Conservation (phyloP, 2,329 filamentous ascomycete genomes). For the Fusarium sp. region DNA sequence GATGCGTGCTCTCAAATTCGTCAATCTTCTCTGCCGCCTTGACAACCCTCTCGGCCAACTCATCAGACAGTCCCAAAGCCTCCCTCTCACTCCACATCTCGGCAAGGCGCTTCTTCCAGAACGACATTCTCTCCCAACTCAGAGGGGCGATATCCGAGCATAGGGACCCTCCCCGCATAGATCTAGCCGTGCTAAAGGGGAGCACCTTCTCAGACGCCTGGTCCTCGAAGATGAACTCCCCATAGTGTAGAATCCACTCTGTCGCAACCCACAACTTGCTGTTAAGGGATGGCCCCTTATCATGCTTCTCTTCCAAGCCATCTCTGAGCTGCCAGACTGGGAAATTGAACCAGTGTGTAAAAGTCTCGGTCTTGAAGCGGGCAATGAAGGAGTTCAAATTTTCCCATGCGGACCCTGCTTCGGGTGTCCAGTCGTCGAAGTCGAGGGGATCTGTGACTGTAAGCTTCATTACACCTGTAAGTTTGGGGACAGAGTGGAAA, state of each 20-base stretch:
- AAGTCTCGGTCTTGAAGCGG: not conserved
- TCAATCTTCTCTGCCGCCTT: not conserved
- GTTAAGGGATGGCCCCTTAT: not conserved
- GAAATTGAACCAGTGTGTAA: not conserved
- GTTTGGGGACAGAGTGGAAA: not conserved
- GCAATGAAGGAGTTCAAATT: not conserved
- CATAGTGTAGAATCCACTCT: not conserved
- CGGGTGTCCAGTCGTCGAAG: not conserved
- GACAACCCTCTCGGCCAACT: not conserved
- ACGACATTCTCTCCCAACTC: not conserved
- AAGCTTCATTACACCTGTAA: not conserved
- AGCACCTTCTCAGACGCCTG: not conserved
- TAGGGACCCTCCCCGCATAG: not conserved
- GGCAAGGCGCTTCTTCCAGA: not conserved
- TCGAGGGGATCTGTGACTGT: not conserved
- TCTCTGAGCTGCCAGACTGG: not conserved
- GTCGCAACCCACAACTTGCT: not conserved
- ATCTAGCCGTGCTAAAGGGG: fast-evolving
- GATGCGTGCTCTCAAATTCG: not conserved
- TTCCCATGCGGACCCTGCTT: not conserved
- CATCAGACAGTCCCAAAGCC: not conserved
- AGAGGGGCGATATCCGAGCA: not conserved
- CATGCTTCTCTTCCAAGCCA: not conserved
- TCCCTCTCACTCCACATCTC: not conserved
- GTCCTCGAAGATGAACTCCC: not conserved